phyloP scores from a whole-genome alignment of 139 green algal species.

The Volvox reticuliferus region DNA sequence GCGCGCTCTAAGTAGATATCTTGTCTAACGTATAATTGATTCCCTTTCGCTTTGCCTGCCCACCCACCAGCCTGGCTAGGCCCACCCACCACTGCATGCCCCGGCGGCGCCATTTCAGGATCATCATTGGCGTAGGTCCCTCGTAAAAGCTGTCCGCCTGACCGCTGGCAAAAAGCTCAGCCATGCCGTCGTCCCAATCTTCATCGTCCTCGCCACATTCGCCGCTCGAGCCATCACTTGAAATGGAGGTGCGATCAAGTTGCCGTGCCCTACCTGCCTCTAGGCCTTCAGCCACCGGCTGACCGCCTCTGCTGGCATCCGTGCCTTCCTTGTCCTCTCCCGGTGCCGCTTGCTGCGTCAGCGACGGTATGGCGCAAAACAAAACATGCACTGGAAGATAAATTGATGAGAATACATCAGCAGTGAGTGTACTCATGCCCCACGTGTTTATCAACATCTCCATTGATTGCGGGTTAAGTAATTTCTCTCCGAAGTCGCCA shows the following conservation, averaged over 20 bases:
- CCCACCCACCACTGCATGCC: conserved; percentile 25
- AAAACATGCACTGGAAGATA: too few relatives aligned
- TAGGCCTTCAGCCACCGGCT: not conserved
- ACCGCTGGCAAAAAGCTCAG: conserved; percentile 1
- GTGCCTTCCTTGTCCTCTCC: conserved; percentile 13
- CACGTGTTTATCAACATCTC: too few relatives aligned
- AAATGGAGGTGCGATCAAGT: not conserved
- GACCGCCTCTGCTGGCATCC: not conserved
- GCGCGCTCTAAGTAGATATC: too few relatives aligned
- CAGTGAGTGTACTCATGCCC: too few relatives aligned
- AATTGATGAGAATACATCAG: too few relatives aligned
- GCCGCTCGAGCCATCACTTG: not conserved
- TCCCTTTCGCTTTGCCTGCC: not conserved
- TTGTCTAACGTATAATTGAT: not conserved
- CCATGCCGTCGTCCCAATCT: conserved; percentile 1
- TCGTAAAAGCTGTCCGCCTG: conserved; percentile 36
- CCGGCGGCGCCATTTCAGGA: conserved; percentile 33
- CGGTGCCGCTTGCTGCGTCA: not conserved
- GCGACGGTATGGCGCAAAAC: too few relatives aligned
- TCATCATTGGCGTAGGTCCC: not conserved
- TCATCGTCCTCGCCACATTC: conserved; percentile 21
- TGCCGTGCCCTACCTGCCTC: not conserved
- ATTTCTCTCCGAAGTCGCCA: too few relatives aligned
- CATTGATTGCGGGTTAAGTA: too few relatives aligned
- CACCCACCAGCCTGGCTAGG: not conserved